phyloP scores from a whole-genome alignment of 164 flowering plant genomes.

The Annona cherimola region DNA sequence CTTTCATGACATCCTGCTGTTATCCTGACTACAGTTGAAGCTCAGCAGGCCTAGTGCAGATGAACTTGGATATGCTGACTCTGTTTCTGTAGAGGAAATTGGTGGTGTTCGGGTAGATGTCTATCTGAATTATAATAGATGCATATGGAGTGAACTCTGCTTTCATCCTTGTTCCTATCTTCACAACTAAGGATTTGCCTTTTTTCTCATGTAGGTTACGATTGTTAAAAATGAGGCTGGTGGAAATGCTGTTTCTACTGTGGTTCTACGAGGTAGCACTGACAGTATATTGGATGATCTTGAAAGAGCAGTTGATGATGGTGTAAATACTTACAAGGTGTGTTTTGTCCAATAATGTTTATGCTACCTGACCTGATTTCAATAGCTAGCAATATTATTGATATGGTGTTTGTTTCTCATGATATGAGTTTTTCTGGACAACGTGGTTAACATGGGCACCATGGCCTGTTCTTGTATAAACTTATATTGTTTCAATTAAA shows the following conservation, averaged over 20 bases:
- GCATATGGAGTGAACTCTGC: neutral
- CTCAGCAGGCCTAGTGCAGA: slow-evolving; percentile 79
- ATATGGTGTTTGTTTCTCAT: no score
- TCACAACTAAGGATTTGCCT: neutral
- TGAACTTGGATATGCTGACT: slow-evolving; percentile 88
- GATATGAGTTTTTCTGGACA: no score
- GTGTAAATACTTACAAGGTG: slow-evolving; percentile 95
- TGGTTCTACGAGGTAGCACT: slow-evolving; percentile 89
- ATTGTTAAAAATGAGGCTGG: slow-evolving; percentile 90
- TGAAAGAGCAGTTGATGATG: slow-evolving; percentile 98
- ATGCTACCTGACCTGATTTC: no score
- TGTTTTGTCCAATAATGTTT: neutral
- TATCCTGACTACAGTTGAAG: slow-evolving; percentile 57
- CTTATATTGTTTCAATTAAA: no score
- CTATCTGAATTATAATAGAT: neutral
- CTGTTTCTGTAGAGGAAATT: slow-evolving; percentile 88
- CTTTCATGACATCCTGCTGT: slow-evolving; percentile 3
- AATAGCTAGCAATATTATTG: no score
- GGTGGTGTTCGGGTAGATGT: slow-evolving; percentile 75
- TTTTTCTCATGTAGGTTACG: slow-evolving; percentile 49
- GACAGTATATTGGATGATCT: slow-evolving; percentile 98
- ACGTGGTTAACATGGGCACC: no score
- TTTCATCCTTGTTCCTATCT: neutral
- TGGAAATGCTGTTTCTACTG: slow-evolving; percentile 83
- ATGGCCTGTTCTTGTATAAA: no score